phyloP scores from a whole-genome alignment of 768 basidiomycete genomes.

The Suillus hirtellus region DNA sequence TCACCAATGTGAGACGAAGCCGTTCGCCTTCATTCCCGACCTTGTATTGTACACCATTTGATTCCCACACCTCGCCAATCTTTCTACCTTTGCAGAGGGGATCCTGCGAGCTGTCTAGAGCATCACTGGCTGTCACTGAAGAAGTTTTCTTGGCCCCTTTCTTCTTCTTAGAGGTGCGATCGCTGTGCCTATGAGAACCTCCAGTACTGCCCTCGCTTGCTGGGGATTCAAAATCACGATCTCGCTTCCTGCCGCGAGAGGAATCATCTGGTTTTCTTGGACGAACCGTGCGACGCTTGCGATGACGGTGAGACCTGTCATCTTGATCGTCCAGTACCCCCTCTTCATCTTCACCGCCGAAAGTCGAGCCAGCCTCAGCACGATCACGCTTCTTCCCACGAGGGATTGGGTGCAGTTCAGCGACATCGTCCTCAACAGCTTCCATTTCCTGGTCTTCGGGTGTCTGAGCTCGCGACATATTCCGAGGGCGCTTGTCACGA shows the following conservation, averaged over 20 bases:
- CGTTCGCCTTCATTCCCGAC: constrained; percentile 70
- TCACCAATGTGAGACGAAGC: constrained; percentile 69
- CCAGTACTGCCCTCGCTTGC: constrained; percentile 32
- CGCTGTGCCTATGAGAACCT: constrained; percentile 16
- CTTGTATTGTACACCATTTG: constrained; percentile 68
- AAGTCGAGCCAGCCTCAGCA: constrained; percentile 68
- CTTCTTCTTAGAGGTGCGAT: constrained; percentile 38
- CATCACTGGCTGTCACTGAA: constrained; percentile 42
- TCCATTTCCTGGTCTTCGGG: constrained; percentile 35
- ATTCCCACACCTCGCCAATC: constrained; percentile 79
- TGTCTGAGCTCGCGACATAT: constrained; percentile 48
- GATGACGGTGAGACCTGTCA: constrained; percentile 44
- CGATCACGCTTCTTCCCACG: constrained; percentile 76
- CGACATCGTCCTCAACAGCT: constrained; percentile 44
- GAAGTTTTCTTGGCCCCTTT: constrained; percentile 52
- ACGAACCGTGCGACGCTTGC: constrained; percentile 58
- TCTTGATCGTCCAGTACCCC: constrained; percentile 38
- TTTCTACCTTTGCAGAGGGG: constrained; percentile 55
- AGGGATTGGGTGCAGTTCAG: constrained; percentile 37
- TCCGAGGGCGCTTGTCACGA: constrained; percentile 57
- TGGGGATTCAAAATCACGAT: constrained; percentile 52
- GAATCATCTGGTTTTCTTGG: constrained; percentile 52
- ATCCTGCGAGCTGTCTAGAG: constrained; percentile 47
- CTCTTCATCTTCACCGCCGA: constrained; percentile 58
- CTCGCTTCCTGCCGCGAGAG: constrained; percentile 64